Conservation (phyloP, 2,329 filamentous ascomycete species). For the Neopestalotiopsis sp. region DNA sequence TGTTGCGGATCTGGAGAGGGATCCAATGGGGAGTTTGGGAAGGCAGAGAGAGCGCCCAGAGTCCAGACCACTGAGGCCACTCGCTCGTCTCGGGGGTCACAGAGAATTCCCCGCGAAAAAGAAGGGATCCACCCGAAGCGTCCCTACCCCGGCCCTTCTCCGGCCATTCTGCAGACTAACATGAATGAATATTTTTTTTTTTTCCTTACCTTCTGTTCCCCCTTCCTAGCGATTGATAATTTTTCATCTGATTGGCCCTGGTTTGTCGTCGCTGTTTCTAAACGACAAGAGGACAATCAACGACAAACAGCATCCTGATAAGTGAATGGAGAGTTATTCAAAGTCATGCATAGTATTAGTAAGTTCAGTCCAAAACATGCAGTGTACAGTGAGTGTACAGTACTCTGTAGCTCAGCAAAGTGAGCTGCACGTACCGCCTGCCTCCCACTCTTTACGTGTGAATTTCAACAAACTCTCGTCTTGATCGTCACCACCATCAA, state of each 20-base stretch:
- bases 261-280: not conserved
- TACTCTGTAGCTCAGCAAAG: not conserved
- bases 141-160: constrained; percentile 32
- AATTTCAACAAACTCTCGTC: not conserved
- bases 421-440: not conserved
- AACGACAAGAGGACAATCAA: not conserved
- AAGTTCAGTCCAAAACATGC: too few relatives aligned
- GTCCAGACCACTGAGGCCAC: not conserved
- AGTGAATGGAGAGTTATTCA: too few relatives aligned
- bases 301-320: not conserved
- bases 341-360: too few relatives aligned
- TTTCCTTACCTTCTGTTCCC: not conserved
- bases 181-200: constrained; percentile 18
- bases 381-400: too few relatives aligned
- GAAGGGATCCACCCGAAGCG: not conserved
- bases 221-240: not conserved
- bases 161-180: constrained; percentile 25
- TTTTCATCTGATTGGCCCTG: not conserved
- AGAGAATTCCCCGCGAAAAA: constrained; percentile 17
- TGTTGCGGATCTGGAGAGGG: not conserved
- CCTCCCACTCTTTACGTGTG: not conserved
- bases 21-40: not conserved
- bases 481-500: not conserved
- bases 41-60: not conserved
- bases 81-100: constrained; percentile 2